Evolutionary conservation across 306 rosid genomes (phyloP).

Genomic region (Vicia sativa): DNA sequence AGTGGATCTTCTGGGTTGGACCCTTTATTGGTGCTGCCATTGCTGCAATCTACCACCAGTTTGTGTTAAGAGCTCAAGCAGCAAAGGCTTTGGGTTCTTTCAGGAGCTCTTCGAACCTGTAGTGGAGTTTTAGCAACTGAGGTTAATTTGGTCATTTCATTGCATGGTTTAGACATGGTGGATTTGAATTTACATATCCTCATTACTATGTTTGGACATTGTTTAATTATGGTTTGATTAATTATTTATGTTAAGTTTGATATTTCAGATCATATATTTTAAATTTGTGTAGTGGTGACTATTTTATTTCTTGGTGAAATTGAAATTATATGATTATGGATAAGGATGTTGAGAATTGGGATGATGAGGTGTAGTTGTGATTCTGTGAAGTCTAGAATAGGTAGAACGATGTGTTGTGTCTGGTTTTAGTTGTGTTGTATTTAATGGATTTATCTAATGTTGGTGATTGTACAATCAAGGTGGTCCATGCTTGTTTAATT

Average conservation of each 20-base stretch:
- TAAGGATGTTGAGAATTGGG: conserved; percentile 14
- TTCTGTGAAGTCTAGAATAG: background rate
- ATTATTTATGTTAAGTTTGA: background rate
- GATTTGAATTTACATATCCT: conserved; percentile 36
- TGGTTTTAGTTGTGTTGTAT: background rate
- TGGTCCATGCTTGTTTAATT: conserved; percentile 39
- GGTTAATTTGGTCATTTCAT: background rate
- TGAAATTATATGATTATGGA: background rate
- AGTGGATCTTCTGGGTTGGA: conserved; percentile 62
- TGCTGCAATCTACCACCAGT: conserved; percentile 57
- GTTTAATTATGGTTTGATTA: background rate
- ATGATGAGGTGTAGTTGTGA: conserved; percentile 40
- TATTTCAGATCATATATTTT: background rate
- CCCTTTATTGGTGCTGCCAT: conserved; percentile 55
- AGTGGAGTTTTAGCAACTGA: background rate
- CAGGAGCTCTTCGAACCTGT: conserved; percentile 46
- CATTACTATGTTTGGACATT: background rate
- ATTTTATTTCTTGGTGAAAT: background rate
- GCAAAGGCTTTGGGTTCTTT: conserved; percentile 53
- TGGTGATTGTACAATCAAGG: conserved; percentile 2
- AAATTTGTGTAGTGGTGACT: background rate
- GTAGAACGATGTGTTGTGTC: conserved; percentile 16
- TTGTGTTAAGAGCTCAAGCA: conserved; percentile 49
- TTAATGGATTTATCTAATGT: conserved; percentile 31
- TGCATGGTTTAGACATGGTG: conserved; percentile 16